These are phyloP conservation scores for Kuraishia piskuri DNA, from an alignment of 805 yeast species.

Conservation along the genomic window DNA sequence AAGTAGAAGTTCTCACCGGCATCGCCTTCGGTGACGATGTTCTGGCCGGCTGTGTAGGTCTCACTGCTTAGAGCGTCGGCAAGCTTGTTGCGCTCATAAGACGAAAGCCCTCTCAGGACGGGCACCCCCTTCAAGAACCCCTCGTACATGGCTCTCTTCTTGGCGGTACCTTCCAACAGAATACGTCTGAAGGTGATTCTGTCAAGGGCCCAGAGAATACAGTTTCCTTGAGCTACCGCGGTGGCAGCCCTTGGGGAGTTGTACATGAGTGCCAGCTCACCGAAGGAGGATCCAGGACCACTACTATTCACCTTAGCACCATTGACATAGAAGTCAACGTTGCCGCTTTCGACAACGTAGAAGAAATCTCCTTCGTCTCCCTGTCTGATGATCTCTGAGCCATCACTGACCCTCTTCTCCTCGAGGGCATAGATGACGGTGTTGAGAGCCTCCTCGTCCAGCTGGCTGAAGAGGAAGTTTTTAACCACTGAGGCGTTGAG, in stretches of 20 bases:
- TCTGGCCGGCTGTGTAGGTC: slow-evolving; percentile 58
- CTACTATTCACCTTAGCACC: slow-evolving; percentile 61
- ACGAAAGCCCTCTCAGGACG: slow-evolving; percentile 60
- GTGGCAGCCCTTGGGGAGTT: slow-evolving; percentile 98
- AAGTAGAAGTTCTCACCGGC: slow-evolving; percentile 67
- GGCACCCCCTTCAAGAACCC: slow-evolving; percentile 82
- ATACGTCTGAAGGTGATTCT: slow-evolving; percentile 89
- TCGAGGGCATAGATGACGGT: slow-evolving; percentile 80
- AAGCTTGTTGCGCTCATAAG: slow-evolving; percentile 79
- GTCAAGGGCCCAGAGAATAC: slow-evolving; percentile 87
- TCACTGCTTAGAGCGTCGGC: slow-evolving; percentile 92
- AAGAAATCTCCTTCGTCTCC: slow-evolving; percentile 95
- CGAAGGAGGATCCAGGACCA: slow-evolving; percentile 88
- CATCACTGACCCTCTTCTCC: slow-evolving; percentile 54
- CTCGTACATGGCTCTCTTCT: slow-evolving; percentile 86
- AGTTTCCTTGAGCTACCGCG: slow-evolving; percentile 62
- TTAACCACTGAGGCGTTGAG: slow-evolving; percentile 64
- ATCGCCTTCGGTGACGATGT: slow-evolving; percentile 82
- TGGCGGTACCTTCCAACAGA: slow-evolving; percentile 81
- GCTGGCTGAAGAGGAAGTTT: slow-evolving; percentile 77
- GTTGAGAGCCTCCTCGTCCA: slow-evolving; percentile 69
- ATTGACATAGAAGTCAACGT: slow-evolving; percentile 73
- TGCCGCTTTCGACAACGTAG: slow-evolving; percentile 78
- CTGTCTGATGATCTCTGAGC: slow-evolving; percentile 67
- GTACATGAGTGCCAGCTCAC: slow-evolving; percentile 96